Evolutionary conservation across 2,329 filamentous ascomycete species (phyloP), one percentile per base, ranked within the genome.

Genomic region (Cytospora paraplurivora): DNA sequence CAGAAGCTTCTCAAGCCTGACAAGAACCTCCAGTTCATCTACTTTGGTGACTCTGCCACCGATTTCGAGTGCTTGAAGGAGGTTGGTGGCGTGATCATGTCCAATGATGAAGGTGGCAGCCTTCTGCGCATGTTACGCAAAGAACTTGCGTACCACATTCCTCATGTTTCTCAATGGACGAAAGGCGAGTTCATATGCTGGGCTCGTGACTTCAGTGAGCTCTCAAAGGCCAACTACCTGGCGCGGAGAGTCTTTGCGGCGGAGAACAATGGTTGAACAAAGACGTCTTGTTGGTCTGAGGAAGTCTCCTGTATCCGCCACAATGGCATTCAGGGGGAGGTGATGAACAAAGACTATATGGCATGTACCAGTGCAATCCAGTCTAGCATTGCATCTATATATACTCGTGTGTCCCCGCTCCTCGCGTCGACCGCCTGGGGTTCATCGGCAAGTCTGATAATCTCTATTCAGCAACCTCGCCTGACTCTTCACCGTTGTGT

Each of bases 21-120:
- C 10, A 27, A 37, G n/a, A 17, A 51, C 4, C 19, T 49, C 15
- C 38, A 34, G 38, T 35, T 61, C 3, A 70, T 83, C n/a, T 87
- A 86, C 72, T 79, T 85, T 70, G 84, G 84, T 8, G 84, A 87
- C 70, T 85, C 84, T 34, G 77, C 78, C 1, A 86, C 84, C 1
- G 84, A 87, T 69, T 71, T 86, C 62, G 79, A 81, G 69, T 86
- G 84, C 64, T 71, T 87, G 44, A 67, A 84, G 4, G 69, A 72
- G 27, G 72, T 71, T 1, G 72, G 74, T 7, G 84, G 83, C 4
- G 72, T 85, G 27, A 78, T 82, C 50, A 76, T 87, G 47, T 76
- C 79, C 1, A 70, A 78, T 44, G 68, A 73, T 17, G 74, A 74
- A 38, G 66, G 63, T 55, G 71, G 69, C 58, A 69, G 65, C 52